Evolutionary conservation across 148 eudicot genomes (phyloP).

Genomic region (Pouteria glomerata): DNA sequence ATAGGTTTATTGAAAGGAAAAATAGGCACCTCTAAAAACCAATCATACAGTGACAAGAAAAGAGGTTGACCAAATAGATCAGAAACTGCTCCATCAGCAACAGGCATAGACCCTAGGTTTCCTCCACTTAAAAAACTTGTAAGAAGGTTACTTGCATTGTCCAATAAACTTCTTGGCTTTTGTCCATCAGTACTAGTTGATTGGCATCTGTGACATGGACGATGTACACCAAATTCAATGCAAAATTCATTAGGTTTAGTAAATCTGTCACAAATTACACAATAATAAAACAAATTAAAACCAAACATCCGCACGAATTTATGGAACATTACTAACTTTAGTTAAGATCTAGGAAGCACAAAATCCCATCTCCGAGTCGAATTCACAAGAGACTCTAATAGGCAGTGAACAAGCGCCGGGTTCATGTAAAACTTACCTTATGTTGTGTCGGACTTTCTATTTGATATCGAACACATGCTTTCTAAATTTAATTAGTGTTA

Average conservation of each 20-base stretch:
- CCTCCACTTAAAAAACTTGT: conserved; percentile 89
- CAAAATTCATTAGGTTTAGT: background rate
- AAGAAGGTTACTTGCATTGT: conserved; percentile 91
- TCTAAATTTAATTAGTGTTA: no score
- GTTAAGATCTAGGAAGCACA: background rate
- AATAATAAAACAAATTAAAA: background rate
- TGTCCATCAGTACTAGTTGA: conserved; percentile 62
- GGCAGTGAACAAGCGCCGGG: no score
- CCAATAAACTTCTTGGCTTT: conserved; percentile 66
- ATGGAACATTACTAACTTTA: background rate
- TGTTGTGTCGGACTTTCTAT: no score
- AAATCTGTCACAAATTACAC: background rate
- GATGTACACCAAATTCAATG: background rate
- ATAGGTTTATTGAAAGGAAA: conserved; percentile 4
- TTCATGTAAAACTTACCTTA: no score
- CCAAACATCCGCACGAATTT: background rate
- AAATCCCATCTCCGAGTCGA: background rate
- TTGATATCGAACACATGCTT: no score
- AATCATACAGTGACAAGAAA: conserved; percentile 86
- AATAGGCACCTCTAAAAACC: conserved; percentile 82
- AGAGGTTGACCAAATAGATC: conserved; percentile 92
- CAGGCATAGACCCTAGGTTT: conserved; percentile 82
- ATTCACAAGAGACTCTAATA: no score
- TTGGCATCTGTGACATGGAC: conserved; percentile 56
- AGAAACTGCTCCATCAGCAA: conserved; percentile 95